Base-by-base conservation (phyloP, 805 yeast species). In the Millerozyma acaciae region DNA sequence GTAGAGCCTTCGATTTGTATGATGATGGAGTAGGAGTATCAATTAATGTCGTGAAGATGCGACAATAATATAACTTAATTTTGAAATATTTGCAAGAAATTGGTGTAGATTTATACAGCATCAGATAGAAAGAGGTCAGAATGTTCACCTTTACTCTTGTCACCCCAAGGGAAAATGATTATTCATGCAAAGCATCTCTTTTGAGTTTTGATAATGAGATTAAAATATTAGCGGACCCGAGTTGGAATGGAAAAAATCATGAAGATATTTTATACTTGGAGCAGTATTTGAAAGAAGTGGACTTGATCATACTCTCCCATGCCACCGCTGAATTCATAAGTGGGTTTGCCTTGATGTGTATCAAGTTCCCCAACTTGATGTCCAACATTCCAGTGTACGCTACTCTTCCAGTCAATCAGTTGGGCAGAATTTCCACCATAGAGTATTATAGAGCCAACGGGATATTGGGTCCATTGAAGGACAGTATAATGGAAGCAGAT, bases 371-470 rank as follows among this genome's bases (percentile, higher is more conserved):
- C 17, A 58, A 62, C 4, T 58, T 86, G 16, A 55, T 66, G 65
- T 64, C 80, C 2, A 65, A 75, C 21, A 74, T 89, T 16, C 87
- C 88, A 2, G 82, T 83, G 0, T 93, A 84, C 53, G 77, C 97
- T 0, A 90, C 98, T 0, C 59, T 87, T n/a, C 97, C 99, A 0
- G 84, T 89, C 2, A 70, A 81, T 8, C 89, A 86, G 48, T 62
- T 93, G 49, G 97, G 97, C 0, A 71, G 95, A 45, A 76, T 86
- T 12, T 69, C 94, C 4, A 82, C 95, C 0, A 75, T 85, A n/a
- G 98, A 93, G 46, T 63, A 75, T 19, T 93, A 88, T 53, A 60
- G 94, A 39, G 62, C 84, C 3, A 57, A 57, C 10, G 95, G 96
- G 1, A 50, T 87, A 1, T 61, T 84, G 24, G 96, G 96, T 0